Percentiles rank a stretch among this genome's conserved stretches.
These are phyloP conservation scores for Dactylellina leptospora DNA, from an alignment of 2,329 filamentous ascomycete species.

Conservation along the genomic window DNA sequence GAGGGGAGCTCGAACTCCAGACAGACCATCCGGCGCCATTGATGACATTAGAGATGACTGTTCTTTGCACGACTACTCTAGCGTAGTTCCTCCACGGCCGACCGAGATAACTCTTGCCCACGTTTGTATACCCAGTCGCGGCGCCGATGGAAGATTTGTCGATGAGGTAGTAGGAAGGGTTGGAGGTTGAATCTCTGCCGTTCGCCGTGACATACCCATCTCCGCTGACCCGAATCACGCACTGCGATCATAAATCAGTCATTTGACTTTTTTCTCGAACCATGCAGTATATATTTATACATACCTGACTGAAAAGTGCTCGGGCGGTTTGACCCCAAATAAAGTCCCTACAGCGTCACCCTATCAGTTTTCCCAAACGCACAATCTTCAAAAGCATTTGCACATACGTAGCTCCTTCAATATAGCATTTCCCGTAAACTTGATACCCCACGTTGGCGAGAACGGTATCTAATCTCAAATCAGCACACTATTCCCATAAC, in stretches of 20 bases:
- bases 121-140: slow-evolving; percentile 60
- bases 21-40: slow-evolving; percentile 69
- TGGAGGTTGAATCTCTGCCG: slow-evolving; percentile 61
- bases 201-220: slow-evolving; percentile 64
- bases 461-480: slow-evolving; percentile 63
- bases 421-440: slow-evolving; percentile 67
- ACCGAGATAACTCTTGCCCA: slow-evolving; percentile 65
- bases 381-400: neutral
- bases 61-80: slow-evolving; percentile 65
- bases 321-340: slow-evolving; percentile 67
- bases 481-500: neutral
- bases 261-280: neutral
- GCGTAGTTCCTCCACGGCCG: slow-evolving; percentile 66
- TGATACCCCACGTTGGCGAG: slow-evolving; percentile 65
- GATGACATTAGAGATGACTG: slow-evolving; percentile 66
- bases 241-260: slow-evolving; percentile 1
- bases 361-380: neutral
- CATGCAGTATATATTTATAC: slow-evolving; percentile 54
- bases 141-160: slow-evolving; percentile 65
- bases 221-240: slow-evolving; percentile 62
- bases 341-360: slow-evolving; percentile 62
- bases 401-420: slow-evolving; percentile 65
- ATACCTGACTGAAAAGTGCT: slow-evolving; percentile 66
- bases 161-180: slow-evolving; percentile 66
- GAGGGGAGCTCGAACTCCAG: slow-evolving; percentile 66